Base-by-base conservation (phyloP, 345 rosid genomes). In the Euphorbia peplus region DNA sequence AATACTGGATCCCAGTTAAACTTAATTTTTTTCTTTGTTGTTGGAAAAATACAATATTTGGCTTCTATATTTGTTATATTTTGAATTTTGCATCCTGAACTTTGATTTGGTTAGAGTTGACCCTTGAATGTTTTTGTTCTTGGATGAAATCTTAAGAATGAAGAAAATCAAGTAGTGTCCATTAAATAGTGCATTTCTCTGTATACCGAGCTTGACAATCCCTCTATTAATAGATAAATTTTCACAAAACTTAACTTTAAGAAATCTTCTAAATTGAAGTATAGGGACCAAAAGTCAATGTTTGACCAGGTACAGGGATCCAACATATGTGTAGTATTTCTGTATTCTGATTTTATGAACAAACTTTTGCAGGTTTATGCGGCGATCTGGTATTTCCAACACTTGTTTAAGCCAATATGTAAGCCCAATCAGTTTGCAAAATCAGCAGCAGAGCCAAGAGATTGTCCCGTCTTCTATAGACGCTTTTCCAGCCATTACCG, bases 351-450 rank as follows among this genome's bases (percentile, higher is more conserved):
- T 16, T 16, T 44, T 42, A 44, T 44, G 66, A 64, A 64, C 67
- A 15, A 26, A 25, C 2, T 64, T 64, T 46, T 64, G 67, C 53
- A 64, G 67, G 24, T 28, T 2, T 47, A 25, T 47, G 24, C 55
- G 47, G 11, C 67, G 47, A 47, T 53, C 55, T 46, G 41, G 39
- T n/a, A 60, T 42, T 26, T 25, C 39, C 24, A 25, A 22, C 7
- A 46, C 54, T 44, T 25, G 66, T 42, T 44, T 16, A 3, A 12
- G 28, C 66, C 52, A 44, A 44, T 24, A 29, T 46, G 67, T 28
- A 26, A 64, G 9, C 5, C 53, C 54, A 37, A 13, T 50, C 54
- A 46, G 8, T 46, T 6, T 13, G n/a, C 37, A 26, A 44, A 44
- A 44, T 18, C 54, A 63, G 48, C 29, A 25, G n/a, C 54, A 21